These are phyloP conservation scores for Picocystis salinarum DNA, from an alignment of 139 green algal genomes.

Conservation along the genomic window DNA sequence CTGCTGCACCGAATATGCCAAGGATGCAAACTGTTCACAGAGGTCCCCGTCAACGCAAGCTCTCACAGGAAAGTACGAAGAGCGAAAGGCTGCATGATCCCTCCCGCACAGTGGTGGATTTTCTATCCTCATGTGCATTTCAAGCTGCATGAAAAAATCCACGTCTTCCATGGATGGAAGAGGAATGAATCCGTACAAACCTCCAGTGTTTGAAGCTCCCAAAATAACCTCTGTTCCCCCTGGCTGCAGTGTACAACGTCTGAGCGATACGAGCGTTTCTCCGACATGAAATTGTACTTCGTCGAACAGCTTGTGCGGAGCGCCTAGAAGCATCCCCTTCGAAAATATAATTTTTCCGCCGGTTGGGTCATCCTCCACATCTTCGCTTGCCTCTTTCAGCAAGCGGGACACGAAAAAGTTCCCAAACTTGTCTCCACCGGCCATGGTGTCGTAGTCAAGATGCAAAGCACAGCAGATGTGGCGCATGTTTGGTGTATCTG, in stretches of 20 bases:
- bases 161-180: conserved; percentile 68
- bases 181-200: conserved; percentile 68
- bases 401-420: conserved; percentile 76
- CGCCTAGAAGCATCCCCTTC: conserved; percentile 52
- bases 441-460: conserved; percentile 93
- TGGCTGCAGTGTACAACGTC: conserved; percentile 26
- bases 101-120: conserved; percentile 66
- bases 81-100: conserved; percentile 83
- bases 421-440: conserved; percentile 83
- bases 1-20: conserved; percentile 23
- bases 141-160: conserved; percentile 94
- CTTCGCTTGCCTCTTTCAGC: conserved; percentile 55
- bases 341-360: conserved; percentile 60
- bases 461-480: conserved; percentile 57
- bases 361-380: conserved; percentile 92
- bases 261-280: too few relatives aligned
- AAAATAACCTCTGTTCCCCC: conserved; percentile 62
- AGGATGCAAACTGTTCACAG: conserved; percentile 60
- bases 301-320: conserved; percentile 60
- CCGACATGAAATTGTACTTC: background rate
- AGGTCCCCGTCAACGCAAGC: conserved; percentile 89
- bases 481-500: conserved; percentile 65
- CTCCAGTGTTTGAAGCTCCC: conserved; percentile 68
- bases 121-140: conserved; percentile 97
- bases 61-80: conserved; percentile 82